Evolutionary conservation across 148 eudicot species (phyloP).

Genomic region (Nepenthes gracilis): DNA sequence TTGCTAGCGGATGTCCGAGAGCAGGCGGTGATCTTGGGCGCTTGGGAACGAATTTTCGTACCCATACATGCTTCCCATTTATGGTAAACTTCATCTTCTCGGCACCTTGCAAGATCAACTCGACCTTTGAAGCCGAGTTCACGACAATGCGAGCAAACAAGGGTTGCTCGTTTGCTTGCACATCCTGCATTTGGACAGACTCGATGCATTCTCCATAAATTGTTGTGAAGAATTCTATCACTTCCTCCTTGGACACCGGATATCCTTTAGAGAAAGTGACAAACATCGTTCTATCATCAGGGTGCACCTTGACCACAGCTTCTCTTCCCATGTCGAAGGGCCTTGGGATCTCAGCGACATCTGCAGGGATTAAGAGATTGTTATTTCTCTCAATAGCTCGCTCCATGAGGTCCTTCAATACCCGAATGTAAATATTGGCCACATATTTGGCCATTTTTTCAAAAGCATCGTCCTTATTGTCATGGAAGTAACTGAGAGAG

Average conservation of each 20-base stretch:
- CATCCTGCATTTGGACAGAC: slow-evolving; percentile 3
- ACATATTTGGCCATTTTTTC: too few species aligned
- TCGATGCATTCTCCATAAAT: slow-evolving; percentile 28
- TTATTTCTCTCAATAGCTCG: too few species aligned
- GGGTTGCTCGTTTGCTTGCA: not conserved
- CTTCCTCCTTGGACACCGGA: slow-evolving; percentile 11
- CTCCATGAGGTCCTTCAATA: too few species aligned
- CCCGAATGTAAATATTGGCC: too few species aligned
- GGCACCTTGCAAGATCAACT: slow-evolving; percentile 8
- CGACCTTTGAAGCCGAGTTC: slow-evolving; percentile 10
- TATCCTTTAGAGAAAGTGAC: slow-evolving; percentile 26
- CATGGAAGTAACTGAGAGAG: too few species aligned
- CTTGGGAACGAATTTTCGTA: slow-evolving; percentile 14
- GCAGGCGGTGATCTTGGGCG: not conserved
- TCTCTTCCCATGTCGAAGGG: not conserved
- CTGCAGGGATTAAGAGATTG: too few species aligned
- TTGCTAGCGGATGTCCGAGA: not conserved
- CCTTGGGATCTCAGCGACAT: too few species aligned
- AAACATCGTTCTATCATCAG: slow-evolving; percentile 21
- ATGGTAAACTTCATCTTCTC: slow-evolving; percentile 15
- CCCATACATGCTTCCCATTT: slow-evolving; percentile 35
- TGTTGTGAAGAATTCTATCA: slow-evolving; percentile 5
- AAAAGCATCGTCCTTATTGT: too few species aligned
- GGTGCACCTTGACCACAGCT: not conserved
- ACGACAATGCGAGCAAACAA: slow-evolving; percentile 25